phyloP scores from a whole-genome alignment of 2,329 filamentous ascomycete genomes.

The Colletotrichum phormii region DNA sequence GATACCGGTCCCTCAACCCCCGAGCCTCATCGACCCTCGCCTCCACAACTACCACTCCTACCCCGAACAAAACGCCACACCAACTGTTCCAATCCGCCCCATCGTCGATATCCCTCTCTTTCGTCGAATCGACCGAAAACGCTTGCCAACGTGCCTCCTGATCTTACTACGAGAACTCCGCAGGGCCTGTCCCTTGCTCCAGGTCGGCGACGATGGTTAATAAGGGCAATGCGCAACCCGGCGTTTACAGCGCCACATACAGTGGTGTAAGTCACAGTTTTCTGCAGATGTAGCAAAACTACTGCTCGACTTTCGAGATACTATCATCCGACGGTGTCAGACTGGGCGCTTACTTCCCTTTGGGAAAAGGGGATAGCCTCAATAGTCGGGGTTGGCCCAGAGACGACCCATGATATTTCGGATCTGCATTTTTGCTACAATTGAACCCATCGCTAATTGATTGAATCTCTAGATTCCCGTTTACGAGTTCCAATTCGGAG shows the following conservation, averaged over 20 bases:
- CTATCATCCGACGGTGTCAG: not conserved
- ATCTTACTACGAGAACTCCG: not conserved
- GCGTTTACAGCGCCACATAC: slow-evolving; percentile 76
- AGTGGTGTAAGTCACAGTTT: slow-evolving; percentile 67
- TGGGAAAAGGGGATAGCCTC: slow-evolving; percentile 18
- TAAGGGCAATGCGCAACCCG: slow-evolving; percentile 55
- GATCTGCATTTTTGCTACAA: not conserved
- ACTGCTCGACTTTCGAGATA: not conserved
- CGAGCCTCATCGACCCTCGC: slow-evolving; percentile 24
- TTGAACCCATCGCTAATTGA: not conserved
- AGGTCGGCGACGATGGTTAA: slow-evolving; percentile 57
- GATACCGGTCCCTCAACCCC: slow-evolving; percentile 16
- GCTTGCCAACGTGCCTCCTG: slow-evolving; percentile 17
- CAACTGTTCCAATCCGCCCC: not conserved
- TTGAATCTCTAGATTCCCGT: slow-evolving; percentile 79
- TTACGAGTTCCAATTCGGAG: slow-evolving; percentile 89
- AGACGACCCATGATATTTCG: not conserved
- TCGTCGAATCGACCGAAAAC: not conserved
- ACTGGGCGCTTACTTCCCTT: not conserved
- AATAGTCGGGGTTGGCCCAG: slow-evolving; percentile 15
- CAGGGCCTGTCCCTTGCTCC: slow-evolving; percentile 35
- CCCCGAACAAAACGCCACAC: not conserved
- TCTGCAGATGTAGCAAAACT: not conserved
- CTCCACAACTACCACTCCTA: not conserved
- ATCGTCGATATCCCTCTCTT: not conserved